Evolutionary conservation across 768 basidiomycete species (phyloP), one percentile per base, ranked within the genome.

Genomic region (Pleurotus cornucopiae): DNA sequence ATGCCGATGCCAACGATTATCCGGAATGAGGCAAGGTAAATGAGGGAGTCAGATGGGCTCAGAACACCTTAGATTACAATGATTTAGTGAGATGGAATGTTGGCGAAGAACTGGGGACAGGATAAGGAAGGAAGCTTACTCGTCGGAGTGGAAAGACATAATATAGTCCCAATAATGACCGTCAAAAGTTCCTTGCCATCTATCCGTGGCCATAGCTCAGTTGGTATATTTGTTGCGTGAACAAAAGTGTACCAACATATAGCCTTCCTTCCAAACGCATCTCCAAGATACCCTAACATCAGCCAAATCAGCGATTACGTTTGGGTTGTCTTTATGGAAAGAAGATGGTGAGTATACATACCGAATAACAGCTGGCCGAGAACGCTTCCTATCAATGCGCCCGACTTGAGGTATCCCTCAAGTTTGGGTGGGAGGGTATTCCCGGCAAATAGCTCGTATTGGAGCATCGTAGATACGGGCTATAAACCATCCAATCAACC

Each of bases 151-250:
- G 83, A 80, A 56, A 91, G 74, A 26, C 76, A 79, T 39, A 90
- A 67, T 63, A 91, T 88, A 1, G 89, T 91, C 0, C 86, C 88
- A 49, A 90, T 59, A 62, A 91, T 90, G 61, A 89, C 88, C 55
- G 91, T 71, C 80, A 90, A 86, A 51, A 91, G 78, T 63, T 91
- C 89, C 65, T 89, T 87, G 5, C 88, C 87, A 60, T 89, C 85
- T 84, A 61, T 62, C 48, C 2, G 23, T 55, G 16, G 30, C 20
- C 21, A 6, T 11, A 12, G n/a, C 34, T 12, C 16, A 4, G 7
- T 11, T 49, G 41, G 14, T 9, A 34, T 46, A 7, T 9, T 20
- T 14, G 30, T 9, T 11, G 63, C 64, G 30, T 49, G 7, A 23
- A 5, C 30, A 16, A 6, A 68, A 30, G 44, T 0, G 6, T 30